These are phyloP conservation scores for Carex arenaria DNA, from an alignment of 202 grass and related monocot genomes.

Conservation along the genomic window DNA sequence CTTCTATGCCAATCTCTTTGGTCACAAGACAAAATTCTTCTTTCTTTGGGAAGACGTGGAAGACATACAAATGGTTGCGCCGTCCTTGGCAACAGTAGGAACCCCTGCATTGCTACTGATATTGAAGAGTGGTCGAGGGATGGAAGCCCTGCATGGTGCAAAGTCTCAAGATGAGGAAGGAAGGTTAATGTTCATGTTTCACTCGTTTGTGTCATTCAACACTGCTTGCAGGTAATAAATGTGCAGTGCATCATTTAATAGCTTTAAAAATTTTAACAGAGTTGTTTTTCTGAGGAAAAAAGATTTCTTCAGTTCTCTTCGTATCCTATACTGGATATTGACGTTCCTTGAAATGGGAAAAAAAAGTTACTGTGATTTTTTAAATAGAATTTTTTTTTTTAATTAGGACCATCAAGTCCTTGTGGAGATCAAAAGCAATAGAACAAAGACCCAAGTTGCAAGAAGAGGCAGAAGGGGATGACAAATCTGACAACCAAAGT, in stretches of 20 bases:
- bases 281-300: neutral
- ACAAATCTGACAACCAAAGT: constrained; percentile 18
- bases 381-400: neutral
- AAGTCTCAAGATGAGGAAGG: constrained; percentile 79
- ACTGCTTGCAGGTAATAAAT: constrained; percentile 47
- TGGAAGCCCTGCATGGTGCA: constrained; percentile 55
- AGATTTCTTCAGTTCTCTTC: neutral
- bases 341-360: neutral
- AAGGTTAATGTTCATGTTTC: constrained; percentile 81
- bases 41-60: constrained; percentile 90
- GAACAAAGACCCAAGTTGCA: constrained; percentile 52
- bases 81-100: constrained; percentile 66
- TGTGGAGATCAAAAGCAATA: constrained; percentile 74
- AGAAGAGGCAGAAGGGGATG: constrained; percentile 47
- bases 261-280: neutral
- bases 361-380: neutral
- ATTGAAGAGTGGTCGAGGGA: constrained; percentile 60
- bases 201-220: constrained; percentile 70
- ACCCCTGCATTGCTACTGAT: constrained; percentile 50
- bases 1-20: constrained; percentile 86
- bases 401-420: constrained; percentile 54
- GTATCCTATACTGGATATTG: neutral
- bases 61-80: constrained; percentile 52
- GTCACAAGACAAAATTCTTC: constrained; percentile 91
- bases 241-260: neutral